Conservation (phyloP, 257 asterid species). For the Salvia hispanica region DNA sequence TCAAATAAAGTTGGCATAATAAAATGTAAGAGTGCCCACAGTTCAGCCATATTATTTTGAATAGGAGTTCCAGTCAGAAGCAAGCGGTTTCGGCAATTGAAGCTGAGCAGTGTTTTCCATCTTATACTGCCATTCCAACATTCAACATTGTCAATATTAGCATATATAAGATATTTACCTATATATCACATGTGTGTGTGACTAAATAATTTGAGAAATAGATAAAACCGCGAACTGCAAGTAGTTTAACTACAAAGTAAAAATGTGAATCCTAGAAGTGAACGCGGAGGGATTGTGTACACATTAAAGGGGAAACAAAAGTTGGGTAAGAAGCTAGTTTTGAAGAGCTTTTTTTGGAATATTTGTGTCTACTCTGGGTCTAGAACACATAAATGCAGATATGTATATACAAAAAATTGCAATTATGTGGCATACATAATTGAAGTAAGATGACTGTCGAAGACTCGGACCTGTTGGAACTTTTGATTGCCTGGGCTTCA, state of each 20-base stretch:
- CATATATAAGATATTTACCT: conserved; percentile 7
- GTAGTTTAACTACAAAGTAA: conserved; percentile 1
- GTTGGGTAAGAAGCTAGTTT: no score
- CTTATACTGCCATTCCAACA: conserved; percentile 76
- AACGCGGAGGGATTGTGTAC: no score
- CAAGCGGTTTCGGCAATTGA: conserved; percentile 95
- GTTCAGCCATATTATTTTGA: conserved; percentile 98
- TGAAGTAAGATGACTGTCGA: conserved; percentile 17
- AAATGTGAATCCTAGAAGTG: background rate
- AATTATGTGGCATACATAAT: conserved; percentile 11
- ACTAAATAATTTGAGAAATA: conserved; percentile 23
- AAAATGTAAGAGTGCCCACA: conserved; percentile 97
- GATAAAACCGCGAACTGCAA: conserved; percentile 8
- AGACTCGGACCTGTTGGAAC: conserved; percentile 72
- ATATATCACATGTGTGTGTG: background rate
- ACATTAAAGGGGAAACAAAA: no score
- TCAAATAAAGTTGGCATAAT: conserved; percentile 98
- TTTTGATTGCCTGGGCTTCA: conserved; percentile 99
- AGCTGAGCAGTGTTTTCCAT: conserved; percentile 97
- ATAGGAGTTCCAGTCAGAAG: conserved; percentile 98
- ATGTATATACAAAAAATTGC: background rate
- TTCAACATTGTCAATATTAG: conserved; percentile 31
- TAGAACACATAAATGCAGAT: background rate
- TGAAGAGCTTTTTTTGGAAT: no score
- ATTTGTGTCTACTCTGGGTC: background rate